phyloP scores from a whole-genome alignment of 169 alveolate genomes.

The Plasmodium yoelii region DNA sequence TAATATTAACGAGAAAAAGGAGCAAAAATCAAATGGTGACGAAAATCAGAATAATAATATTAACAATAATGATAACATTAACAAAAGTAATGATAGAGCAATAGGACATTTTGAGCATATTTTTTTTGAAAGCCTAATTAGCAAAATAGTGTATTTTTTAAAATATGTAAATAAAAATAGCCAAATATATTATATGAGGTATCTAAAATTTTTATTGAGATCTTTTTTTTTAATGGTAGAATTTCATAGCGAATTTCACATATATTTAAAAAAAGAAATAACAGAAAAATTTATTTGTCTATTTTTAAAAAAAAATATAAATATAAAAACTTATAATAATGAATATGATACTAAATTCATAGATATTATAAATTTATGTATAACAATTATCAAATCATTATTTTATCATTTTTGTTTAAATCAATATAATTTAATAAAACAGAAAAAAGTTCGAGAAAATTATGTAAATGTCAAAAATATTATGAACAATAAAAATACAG shows the following conservation, averaged over 20 bases:
- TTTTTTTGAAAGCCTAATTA: constrained; percentile 22
- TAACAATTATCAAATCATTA: constrained; percentile 18
- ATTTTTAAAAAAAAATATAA: constrained; percentile 39
- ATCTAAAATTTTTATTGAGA: constrained; percentile 35
- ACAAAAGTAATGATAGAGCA: background rate
- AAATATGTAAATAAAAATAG: constrained; percentile 29
- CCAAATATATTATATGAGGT: constrained; percentile 11
- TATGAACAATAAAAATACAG: constrained; percentile 11
- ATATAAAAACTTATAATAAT: constrained; percentile 10
- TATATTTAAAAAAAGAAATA: constrained; percentile 39
- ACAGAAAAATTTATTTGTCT: constrained; percentile 46
- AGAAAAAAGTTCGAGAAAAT: constrained; percentile 63
- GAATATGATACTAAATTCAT: constrained; percentile 21
- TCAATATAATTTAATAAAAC: constrained; percentile 50
- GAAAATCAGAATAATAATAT: too few species aligned
- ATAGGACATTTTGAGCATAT: background rate
- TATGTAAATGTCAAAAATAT: constrained; percentile 46
- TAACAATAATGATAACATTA: background rate
- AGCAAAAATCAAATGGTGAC: background rate
- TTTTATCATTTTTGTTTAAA: constrained; percentile 68
- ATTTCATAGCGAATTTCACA: constrained; percentile 53
- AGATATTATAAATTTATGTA: constrained; percentile 40
- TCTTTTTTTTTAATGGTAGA: constrained; percentile 39
- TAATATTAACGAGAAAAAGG: background rate
- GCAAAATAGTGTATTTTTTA: constrained; percentile 29